These are phyloP conservation scores for Rhodotorula graminis DNA, from an alignment of 768 basidiomycete species.

Conservation along the genomic window DNA sequence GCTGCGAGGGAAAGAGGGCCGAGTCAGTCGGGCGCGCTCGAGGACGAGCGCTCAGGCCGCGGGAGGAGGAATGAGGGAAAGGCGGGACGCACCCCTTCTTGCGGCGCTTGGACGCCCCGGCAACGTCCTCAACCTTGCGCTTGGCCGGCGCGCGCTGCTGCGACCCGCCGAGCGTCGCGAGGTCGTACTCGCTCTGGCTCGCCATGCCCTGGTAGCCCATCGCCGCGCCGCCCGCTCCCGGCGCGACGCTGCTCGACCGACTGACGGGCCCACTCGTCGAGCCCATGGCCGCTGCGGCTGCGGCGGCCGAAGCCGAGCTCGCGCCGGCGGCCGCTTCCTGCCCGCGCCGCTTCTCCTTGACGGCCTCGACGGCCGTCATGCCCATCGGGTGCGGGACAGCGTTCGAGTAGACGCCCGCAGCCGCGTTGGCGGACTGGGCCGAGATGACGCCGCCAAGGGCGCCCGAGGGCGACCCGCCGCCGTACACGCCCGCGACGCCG, in stretches of 20 bases:
- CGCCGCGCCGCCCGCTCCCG: neutral
- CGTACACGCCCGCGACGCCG: neutral
- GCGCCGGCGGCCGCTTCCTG: neutral
- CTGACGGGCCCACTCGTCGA: constrained; percentile 9
- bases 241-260: constrained; percentile 11
- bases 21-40: neutral
- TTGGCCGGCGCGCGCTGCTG: constrained; percentile 17
- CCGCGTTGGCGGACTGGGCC: neutral
- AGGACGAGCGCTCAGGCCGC: too few species aligned
- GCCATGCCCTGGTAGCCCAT: neutral
- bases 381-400: constrained; percentile 15
- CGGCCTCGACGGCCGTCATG: constrained; percentile 15
- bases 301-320: too few species aligned
- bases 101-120: constrained; percentile 20
- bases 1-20: neutral
- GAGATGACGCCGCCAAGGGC: neutral
- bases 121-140: constrained; percentile 28
- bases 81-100: constrained; percentile 34
- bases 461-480: constrained; percentile 1
- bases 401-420: constrained; percentile 14
- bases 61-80: too few species aligned
- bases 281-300: neutral
- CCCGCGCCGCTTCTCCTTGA: constrained; percentile 24
- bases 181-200: constrained; percentile 7
- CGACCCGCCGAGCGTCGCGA: constrained; percentile 8